Evolutionary conservation across 768 basidiomycete genomes (phyloP).

Genomic region (Royoungia palumana): DNA sequence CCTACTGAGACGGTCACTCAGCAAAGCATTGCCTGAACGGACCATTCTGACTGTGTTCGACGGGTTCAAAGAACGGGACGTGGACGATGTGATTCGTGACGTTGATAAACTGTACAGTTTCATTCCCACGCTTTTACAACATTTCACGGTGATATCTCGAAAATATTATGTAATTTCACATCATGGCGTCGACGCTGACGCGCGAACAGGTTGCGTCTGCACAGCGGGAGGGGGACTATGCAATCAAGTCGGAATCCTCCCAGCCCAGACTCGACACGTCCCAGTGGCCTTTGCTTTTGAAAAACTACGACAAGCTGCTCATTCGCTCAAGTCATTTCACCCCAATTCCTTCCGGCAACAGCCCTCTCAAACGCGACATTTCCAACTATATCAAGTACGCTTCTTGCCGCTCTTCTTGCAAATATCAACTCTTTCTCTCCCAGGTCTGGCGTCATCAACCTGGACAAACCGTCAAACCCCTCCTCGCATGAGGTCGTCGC

Average conservation of each 20-base stretch:
- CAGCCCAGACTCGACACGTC: conserved; percentile 88
- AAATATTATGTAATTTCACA: neutral
- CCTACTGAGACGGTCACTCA: conserved; percentile 93
- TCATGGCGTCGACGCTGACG: conserved; percentile 40
- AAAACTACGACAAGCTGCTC: conserved; percentile 98
- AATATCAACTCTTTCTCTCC: conserved; percentile 3
- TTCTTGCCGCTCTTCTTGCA: neutral
- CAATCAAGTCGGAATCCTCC: conserved; percentile 75
- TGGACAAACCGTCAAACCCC: conserved; percentile 99
- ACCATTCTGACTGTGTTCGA: conserved; percentile 54
- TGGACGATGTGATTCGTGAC: neutral
- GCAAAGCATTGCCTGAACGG: conserved; percentile 77
- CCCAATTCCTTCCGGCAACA: conserved; percentile 91
- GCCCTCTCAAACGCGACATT: conserved; percentile 94
- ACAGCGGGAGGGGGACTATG: conserved; percentile 70
- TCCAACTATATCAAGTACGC: conserved; percentile 83
- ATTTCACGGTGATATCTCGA: conserved; percentile 12
- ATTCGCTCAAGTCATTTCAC: conserved; percentile 97
- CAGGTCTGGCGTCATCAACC: conserved; percentile 97
- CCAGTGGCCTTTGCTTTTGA: conserved; percentile 95
- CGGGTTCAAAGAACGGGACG: neutral
- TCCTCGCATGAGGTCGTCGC: conserved; percentile 99
- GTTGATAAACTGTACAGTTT: conserved; percentile 51
- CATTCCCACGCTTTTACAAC: conserved; percentile 13
- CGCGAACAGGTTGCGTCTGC: conserved; percentile 70